These are phyloP conservation scores for Taxillus chinensis DNA, from an alignment of 164 flowering plant genomes.

Conservation along the genomic window DNA sequence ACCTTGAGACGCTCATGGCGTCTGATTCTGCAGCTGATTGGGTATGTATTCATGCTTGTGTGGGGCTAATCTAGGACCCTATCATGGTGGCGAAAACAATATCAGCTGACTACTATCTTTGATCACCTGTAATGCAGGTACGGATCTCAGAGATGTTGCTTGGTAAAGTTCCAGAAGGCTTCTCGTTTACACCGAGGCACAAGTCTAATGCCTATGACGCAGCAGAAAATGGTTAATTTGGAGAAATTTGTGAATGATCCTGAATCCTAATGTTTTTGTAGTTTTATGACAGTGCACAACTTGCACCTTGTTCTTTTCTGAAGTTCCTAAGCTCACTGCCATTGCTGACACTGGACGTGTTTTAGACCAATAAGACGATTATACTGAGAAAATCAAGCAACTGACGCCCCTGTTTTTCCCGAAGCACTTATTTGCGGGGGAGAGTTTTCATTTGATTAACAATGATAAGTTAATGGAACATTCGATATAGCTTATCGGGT, in stretches of 20 bases:
- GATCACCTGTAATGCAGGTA: constrained; percentile 34
- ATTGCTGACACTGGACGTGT: too few relatives aligned
- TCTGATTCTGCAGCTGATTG: constrained; percentile 98
- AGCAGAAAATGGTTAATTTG: constrained; percentile 77
- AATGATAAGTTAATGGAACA: too few relatives aligned
- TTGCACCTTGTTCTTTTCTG: too few relatives aligned
- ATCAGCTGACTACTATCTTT: neutral
- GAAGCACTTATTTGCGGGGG: too few relatives aligned
- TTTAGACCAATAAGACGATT: too few relatives aligned
- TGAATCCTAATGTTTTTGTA: too few relatives aligned
- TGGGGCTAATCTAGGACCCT: neutral
- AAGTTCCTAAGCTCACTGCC: too few relatives aligned
- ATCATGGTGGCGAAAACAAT: neutral
- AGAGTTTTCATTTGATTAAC: too few relatives aligned
- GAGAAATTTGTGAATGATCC: neutral
- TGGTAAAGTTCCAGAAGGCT: constrained; percentile 86
- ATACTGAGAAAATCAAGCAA: too few relatives aligned
- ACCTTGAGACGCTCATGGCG: constrained; percentile 91
- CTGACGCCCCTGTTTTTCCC: too few relatives aligned
- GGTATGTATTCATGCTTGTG: constrained; percentile 30
- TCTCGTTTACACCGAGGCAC: constrained; percentile 87
- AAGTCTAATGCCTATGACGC: constrained; percentile 93
- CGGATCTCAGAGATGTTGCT: constrained; percentile 86
- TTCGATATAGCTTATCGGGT: too few relatives aligned
- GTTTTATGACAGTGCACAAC: too few relatives aligned